Evolutionary conservation across 768 basidiomycete species (phyloP), one percentile per base, ranked within the genome.

Genomic region (Kwoniella botswanensis): DNA sequence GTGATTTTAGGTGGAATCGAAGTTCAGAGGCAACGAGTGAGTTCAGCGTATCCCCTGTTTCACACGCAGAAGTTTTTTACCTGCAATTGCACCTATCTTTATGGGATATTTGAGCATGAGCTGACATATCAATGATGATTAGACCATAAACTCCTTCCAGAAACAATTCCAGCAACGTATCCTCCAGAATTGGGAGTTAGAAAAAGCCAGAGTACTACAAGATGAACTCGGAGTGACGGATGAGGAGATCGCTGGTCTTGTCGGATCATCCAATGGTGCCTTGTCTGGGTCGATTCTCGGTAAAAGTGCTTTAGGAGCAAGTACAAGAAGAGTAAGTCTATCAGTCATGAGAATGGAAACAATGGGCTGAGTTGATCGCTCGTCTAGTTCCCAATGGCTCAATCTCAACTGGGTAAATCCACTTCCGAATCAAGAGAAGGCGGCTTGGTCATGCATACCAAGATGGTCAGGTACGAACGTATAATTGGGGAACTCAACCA

Each of bases 401-500:
- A 74, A 66, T 71, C 73, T 4, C 67, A 65, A 24, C 41, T 66
- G 5, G 66, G 65, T 46, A 74, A 73, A 50, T 68, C 69, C 29
- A 60, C 46, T 10, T 62, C 67, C 2, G 76, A 77, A 35, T 67
- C 71, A 2, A 69, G 66, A 46, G 79, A 80, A 61, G 75, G 79
- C 3, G 75, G 74, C 7, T 44, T 81, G 65, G 79, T 79, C 42
- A 81, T 81, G 79, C 82, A 77, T 70, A 79, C 71, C 65, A 79
- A 78, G 77, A 80, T 98, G 94, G 93, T 98, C 91, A 90, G 89
- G 13, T 99, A 98, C 82, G 92, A 95, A 85, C 89, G 89, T 59
- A 90, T 92, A 42, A 86, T 98, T 54, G 86, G 92, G 24, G 66
- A 73, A 10, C 65, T 82, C 10, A 82, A 82, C 64, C 65, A 71